These are phyloP conservation scores for Monosporascus sp. DNA, from an alignment of 2,329 filamentous ascomycete genomes.

Conservation along the genomic window DNA sequence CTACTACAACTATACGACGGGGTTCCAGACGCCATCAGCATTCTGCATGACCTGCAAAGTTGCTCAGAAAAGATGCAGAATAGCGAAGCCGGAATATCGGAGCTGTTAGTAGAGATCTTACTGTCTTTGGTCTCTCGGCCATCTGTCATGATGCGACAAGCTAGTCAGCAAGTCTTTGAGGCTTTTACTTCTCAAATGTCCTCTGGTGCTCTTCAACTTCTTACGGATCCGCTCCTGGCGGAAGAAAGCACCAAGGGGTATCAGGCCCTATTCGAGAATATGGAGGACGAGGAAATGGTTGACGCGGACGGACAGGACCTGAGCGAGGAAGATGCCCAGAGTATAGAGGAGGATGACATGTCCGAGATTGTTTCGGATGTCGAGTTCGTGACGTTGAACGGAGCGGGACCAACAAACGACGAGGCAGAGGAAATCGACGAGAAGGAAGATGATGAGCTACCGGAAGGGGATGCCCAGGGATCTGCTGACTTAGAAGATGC, in stretches of 20 bases:
- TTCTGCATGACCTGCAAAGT: constrained; percentile 74
- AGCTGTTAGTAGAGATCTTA: constrained; percentile 79
- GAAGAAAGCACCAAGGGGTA: constrained; percentile 81
- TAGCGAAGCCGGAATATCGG: constrained; percentile 54
- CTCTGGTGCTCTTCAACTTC: constrained; percentile 61
- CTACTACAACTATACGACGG: constrained; percentile 88
- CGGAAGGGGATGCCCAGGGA: constrained; percentile 35
- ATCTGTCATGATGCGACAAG: constrained; percentile 77
- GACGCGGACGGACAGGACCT: constrained; percentile 37
- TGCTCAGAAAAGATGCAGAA: constrained; percentile 64
- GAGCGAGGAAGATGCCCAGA: constrained; percentile 35
- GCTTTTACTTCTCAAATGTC: constrained; percentile 75
- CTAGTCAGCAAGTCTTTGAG: constrained; percentile 82
- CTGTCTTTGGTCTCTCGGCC: constrained; percentile 85
- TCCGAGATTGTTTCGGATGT: constrained; percentile 36
- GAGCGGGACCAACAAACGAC: constrained; percentile 35
- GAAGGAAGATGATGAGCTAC: constrained; percentile 36
- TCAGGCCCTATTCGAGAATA: constrained; percentile 75
- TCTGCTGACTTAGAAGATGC: constrained; percentile 61
- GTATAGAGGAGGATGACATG: constrained; percentile 36
- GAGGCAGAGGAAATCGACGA: constrained; percentile 30
- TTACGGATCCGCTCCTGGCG: constrained; percentile 65
- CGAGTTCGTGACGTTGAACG: constrained; percentile 33
- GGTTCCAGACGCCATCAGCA: constrained; percentile 76
- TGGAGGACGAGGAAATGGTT: constrained; percentile 53